Conservation (phyloP, 768 basidiomycete species). For the Kwoniella dejecticola region DNA sequence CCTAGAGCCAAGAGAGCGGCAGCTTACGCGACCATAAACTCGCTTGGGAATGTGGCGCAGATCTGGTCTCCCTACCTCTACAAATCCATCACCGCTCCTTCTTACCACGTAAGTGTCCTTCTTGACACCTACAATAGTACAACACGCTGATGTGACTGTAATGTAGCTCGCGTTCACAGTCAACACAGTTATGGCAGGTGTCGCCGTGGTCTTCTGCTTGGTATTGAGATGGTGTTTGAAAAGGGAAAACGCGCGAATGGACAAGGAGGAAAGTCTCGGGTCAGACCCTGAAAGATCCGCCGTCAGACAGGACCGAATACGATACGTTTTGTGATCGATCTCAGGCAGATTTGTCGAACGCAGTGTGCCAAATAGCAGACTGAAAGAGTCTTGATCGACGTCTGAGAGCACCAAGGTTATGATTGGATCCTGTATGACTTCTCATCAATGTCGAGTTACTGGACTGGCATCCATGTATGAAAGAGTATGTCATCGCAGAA, state of each 20-base stretch:
- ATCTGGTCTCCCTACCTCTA: constrained; percentile 47
- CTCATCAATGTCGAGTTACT: no score
- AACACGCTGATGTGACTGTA: not conserved
- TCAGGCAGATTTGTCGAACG: no score
- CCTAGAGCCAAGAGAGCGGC: constrained; percentile 44
- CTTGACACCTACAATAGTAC: no score
- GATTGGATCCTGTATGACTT: no score
- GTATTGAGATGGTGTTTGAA: constrained; percentile 34
- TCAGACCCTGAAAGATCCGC: not conserved
- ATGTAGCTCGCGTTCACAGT: constrained; percentile 11
- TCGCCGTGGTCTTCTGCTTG: constrained; percentile 30
- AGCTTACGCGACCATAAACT: constrained; percentile 41
- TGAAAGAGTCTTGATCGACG: no score
- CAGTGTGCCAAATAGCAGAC: no score
- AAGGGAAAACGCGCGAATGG: constrained; percentile 40
- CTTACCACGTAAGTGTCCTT: constrained; percentile 27
- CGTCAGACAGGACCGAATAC: not conserved
- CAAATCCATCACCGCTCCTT: constrained; percentile 31
- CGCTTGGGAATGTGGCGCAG: constrained; percentile 45
- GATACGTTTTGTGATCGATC: not conserved
- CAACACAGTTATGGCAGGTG: constrained; percentile 30
- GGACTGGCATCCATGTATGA: no score
- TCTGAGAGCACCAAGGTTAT: no score
- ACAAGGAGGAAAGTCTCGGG: constrained; percentile 10
- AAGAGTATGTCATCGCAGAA: no score